These are phyloP conservation scores for Rhizodiscina lignyota DNA, from an alignment of 495 filamentous ascomycete genomes.

Conservation along the genomic window DNA sequence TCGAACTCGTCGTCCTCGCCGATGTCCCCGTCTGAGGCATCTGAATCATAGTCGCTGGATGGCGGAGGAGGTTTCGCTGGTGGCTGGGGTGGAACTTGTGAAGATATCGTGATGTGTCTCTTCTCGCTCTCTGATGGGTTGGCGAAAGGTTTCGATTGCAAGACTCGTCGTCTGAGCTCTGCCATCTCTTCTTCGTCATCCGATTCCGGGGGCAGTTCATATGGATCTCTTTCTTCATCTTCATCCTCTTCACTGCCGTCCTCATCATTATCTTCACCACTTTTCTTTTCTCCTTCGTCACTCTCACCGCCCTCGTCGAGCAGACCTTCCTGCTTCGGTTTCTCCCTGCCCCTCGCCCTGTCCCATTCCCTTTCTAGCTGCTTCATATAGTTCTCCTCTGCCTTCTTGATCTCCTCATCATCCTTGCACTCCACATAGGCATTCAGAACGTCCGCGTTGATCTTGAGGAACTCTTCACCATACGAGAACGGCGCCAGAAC, in stretches of 20 bases:
- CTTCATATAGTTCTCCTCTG: slow-evolving; percentile 72
- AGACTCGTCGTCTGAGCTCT: slow-evolving; percentile 65
- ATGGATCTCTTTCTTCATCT: slow-evolving; percentile 41
- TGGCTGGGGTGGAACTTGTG: slow-evolving; percentile 18
- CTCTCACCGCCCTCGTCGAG: slow-evolving; percentile 35
- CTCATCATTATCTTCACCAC: slow-evolving; percentile 9
- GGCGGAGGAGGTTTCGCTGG: slow-evolving; percentile 15
- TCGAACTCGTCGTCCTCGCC: slow-evolving; percentile 43
- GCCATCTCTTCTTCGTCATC: slow-evolving; percentile 85
- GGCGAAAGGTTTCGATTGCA: slow-evolving; percentile 73
- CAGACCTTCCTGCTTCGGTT: slow-evolving; percentile 47
- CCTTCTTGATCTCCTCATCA: slow-evolving; percentile 76
- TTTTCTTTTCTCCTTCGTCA: slow-evolving; percentile 33
- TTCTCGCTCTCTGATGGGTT: slow-evolving; percentile 40
- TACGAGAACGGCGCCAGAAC: slow-evolving; percentile 76
- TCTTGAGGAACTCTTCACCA: slow-evolving; percentile 70
- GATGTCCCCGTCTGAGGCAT: slow-evolving; percentile 25
- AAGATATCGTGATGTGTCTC: slow-evolving; percentile 36
- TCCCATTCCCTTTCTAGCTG: slow-evolving; percentile 81
- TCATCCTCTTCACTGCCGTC: slow-evolving; percentile 27
- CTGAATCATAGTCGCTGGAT: slow-evolving; percentile 35
- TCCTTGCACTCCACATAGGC: slow-evolving; percentile 68
- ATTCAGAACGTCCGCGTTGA: slow-evolving; percentile 68
- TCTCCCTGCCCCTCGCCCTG: slow-evolving; percentile 55
- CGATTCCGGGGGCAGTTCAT: slow-evolving; percentile 57